These are phyloP conservation scores for Lophiotrema nucula DNA, from an alignment of 495 filamentous ascomycete genomes.

Conservation along the genomic window DNA sequence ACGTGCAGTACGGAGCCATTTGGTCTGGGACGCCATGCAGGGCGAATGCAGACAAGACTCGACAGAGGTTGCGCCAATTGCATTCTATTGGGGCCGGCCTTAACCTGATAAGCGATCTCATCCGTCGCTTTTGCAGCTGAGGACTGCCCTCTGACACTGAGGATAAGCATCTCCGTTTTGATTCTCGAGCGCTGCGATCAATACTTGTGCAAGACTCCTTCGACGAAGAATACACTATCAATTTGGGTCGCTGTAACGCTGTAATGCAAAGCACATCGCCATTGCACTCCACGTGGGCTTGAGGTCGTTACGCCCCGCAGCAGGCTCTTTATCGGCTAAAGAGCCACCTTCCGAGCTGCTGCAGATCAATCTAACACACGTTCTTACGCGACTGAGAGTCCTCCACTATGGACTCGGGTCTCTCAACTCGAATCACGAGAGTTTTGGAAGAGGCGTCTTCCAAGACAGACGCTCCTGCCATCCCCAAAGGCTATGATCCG, in stretches of 20 bases:
- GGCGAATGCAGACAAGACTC: background rate
- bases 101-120: background rate
- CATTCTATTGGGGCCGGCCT: background rate
- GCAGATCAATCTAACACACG: background rate
- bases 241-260: too few relatives aligned
- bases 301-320: too few relatives aligned
- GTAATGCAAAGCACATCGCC: too few relatives aligned
- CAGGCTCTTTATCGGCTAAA: too few relatives aligned
- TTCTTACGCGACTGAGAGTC: background rate
- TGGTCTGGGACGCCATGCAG: background rate
- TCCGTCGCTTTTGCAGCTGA: too few relatives aligned
- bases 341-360: too few relatives aligned
- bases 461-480: background rate
- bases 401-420: conserved; percentile 3
- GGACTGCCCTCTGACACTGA: too few relatives aligned
- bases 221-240: too few relatives aligned
- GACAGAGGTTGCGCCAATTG: background rate
- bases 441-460: background rate
- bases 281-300: too few relatives aligned
- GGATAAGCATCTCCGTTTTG: too few relatives aligned
- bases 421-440: background rate
- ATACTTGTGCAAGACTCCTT: too few relatives aligned
- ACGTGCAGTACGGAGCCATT: background rate
- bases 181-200: too few relatives aligned
- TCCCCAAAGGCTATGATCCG: conserved; percentile 9